A percentile compares a stretch with the other conserved stretches of the same genome.
Conservation (phyloP, 2,329 filamentous ascomycete species). For the Cryphonectria naterciae region DNA sequence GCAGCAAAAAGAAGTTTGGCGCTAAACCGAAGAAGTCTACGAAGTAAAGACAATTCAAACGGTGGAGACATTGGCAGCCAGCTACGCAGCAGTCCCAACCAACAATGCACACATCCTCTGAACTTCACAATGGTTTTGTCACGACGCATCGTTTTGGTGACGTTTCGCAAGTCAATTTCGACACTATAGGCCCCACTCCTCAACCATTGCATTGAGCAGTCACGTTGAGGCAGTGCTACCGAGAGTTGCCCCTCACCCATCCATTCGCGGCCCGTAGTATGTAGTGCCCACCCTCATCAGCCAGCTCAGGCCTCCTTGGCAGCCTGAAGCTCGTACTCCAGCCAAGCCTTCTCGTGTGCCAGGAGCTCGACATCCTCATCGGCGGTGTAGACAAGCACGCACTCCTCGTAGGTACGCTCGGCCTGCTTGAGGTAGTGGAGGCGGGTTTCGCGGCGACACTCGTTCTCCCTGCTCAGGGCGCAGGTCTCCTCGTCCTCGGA, state of each 20-base stretch:
- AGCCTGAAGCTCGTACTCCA: constrained; percentile 4
- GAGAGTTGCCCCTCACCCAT: background rate
- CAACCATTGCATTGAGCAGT: background rate
- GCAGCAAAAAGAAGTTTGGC: constrained; percentile 49
- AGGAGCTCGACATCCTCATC: constrained; percentile 9
- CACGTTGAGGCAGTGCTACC: background rate
- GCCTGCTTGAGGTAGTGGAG: constrained; percentile 5
- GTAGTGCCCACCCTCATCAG: background rate
- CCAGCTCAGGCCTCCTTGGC: background rate
- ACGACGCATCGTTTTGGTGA: background rate
- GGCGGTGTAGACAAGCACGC: background rate
- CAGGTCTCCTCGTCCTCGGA: background rate
- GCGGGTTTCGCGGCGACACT: background rate
- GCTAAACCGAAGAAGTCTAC: constrained; percentile 40
- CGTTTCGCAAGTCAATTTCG: background rate
- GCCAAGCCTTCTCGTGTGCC: constrained; percentile 6
- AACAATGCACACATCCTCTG: background rate
- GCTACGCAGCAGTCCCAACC: background rate
- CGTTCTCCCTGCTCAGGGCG: background rate
- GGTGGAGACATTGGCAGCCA: background rate
- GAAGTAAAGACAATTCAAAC: constrained; percentile 10
- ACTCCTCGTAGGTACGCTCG: background rate
- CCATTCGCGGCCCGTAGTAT: background rate
- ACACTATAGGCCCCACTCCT: background rate
- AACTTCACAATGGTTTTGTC: background rate